Evolutionary conservation across 1,284 basidiomycete genomes (phyloP), one percentile per base, ranked within the genome.

Genomic region (Rhodotorula sp.): DNA sequence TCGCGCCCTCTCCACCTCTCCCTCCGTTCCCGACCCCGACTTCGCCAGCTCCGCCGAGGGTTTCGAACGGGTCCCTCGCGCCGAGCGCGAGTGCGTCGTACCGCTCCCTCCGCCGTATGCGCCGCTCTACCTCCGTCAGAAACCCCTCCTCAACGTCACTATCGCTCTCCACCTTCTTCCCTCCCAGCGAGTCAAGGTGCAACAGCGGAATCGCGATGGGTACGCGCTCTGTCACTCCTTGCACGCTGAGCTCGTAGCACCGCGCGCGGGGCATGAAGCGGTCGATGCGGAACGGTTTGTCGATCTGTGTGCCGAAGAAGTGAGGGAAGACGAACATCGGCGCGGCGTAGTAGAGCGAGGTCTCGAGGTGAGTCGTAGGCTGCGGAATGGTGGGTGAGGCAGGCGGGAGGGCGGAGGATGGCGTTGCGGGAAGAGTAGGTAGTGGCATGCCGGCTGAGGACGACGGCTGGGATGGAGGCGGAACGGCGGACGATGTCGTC

Each of bases 201-300:
- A 75, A 37, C 47, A 72, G 24, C 44, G 73, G 67, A 30, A 73
- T 57, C 64, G 73, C 61, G 48, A 68, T 53, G 50, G 70, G 62
- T 56, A 70, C 53, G 30, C 61, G 48, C 40, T 68, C 72, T 78
- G 79, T 31, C 78, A 78, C 56, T 79, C 80, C 44, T 92, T 82
- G 77, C 87, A 82, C 7, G 91, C 92, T 20, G 92, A 87, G 70
- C 89, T 90, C 67, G 95, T 94, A 71, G 89, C 90, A 24, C 90
- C 87, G 44, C 92, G 88, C 77, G 93, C 93, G 77, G 4, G 92
- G 88, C 34, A 96, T 84, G 78, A 96, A 97, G 85, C 92, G 87
- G 80, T 95, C 94, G 71, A 85, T 83, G 56, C 93, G 86, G 78
- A 96, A 91, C 0, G 92, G 93, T 70, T 91, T 80, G 81, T 93